Evolutionary conservation across 257 asterid genomes (phyloP).

Genomic region (Avicennia marina): DNA sequence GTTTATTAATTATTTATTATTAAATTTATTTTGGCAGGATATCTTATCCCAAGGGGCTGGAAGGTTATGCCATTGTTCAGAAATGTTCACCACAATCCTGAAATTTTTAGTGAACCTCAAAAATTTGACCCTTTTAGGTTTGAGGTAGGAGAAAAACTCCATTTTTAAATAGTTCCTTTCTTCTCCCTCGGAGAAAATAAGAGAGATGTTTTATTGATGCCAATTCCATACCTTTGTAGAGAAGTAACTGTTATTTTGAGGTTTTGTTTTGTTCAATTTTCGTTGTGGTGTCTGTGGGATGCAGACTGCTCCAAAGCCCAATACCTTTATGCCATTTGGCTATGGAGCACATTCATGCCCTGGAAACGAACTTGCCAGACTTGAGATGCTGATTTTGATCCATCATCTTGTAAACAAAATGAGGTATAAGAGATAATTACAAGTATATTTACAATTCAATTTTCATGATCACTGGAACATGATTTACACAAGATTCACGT

Average conservation of each 20-base stretch:
- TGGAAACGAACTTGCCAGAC: not conserved
- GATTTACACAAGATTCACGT: too few relatives aligned
- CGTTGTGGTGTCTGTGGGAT: not conserved
- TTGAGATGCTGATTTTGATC: not conserved
- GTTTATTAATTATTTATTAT: not conserved
- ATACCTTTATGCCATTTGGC: not conserved
- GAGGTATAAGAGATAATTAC: not conserved
- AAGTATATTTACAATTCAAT: too few relatives aligned
- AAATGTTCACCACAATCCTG: slow-evolving; percentile 89
- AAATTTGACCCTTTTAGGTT: slow-evolving; percentile 72
- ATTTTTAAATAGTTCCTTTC: too few relatives aligned
- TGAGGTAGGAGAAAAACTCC: slow-evolving; percentile 41
- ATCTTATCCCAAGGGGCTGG: slow-evolving; percentile 95
- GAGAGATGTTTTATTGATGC: too few relatives aligned
- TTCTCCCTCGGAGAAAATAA: too few relatives aligned
- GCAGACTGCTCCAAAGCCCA: not conserved
- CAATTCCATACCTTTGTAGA: not conserved
- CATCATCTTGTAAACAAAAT: not conserved
- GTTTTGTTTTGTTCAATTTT: too few relatives aligned
- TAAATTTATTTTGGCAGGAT: slow-evolving; percentile 38
- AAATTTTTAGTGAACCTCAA: slow-evolving; percentile 63
- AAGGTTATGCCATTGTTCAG: slow-evolving; percentile 93
- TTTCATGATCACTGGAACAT: too few relatives aligned
- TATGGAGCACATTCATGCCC: not conserved
- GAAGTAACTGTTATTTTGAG: not conserved